Conservation (phyloP, 495 filamentous ascomycete species). For the Aspergillus saccharolyticus region DNA sequence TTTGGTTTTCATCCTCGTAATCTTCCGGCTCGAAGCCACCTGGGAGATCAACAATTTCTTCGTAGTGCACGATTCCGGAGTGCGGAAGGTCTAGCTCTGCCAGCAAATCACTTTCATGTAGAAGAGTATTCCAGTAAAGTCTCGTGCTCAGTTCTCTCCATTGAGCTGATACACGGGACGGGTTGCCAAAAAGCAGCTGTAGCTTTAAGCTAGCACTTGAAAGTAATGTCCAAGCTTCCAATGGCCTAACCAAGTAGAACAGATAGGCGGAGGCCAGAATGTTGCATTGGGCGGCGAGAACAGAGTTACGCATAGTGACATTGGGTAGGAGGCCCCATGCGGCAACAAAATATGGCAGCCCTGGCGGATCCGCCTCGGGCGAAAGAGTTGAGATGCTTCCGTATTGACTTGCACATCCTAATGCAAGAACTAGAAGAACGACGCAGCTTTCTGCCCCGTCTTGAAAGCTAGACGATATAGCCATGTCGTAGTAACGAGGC, state of each 20-base stretch:
- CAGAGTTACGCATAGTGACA: constrained; percentile 72
- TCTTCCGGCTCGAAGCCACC: constrained; percentile 63
- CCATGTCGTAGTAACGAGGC: constrained; percentile 68
- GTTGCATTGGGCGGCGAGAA: constrained; percentile 72
- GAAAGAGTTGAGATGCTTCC: constrained; percentile 70
- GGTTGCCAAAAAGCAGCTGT: constrained; percentile 67
- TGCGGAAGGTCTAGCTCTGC: constrained; percentile 78
- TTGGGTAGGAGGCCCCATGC: constrained; percentile 73
- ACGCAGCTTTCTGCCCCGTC: constrained; percentile 78
- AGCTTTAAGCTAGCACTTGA: constrained; percentile 76
- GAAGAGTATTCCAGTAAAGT: constrained; percentile 77
- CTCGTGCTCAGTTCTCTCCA: constrained; percentile 67
- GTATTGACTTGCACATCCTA: constrained; percentile 64
- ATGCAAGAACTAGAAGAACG: constrained; percentile 71
- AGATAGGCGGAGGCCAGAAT: constrained; percentile 74
- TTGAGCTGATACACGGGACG: constrained; percentile 61
- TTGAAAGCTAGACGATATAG: constrained; percentile 65
- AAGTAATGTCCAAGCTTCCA: constrained; percentile 78
- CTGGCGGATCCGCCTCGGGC: constrained; percentile 67
- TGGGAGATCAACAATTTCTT: constrained; percentile 73
- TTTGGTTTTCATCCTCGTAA: constrained; percentile 47
- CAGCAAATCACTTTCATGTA: constrained; percentile 77
- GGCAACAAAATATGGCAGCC: constrained; percentile 73
- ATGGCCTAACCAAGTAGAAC: constrained; percentile 73
- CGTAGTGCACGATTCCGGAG: constrained; percentile 74